phyloP scores from a whole-genome alignment of 371 early-diverging fungal species.

The Mucor velutinosus region DNA sequence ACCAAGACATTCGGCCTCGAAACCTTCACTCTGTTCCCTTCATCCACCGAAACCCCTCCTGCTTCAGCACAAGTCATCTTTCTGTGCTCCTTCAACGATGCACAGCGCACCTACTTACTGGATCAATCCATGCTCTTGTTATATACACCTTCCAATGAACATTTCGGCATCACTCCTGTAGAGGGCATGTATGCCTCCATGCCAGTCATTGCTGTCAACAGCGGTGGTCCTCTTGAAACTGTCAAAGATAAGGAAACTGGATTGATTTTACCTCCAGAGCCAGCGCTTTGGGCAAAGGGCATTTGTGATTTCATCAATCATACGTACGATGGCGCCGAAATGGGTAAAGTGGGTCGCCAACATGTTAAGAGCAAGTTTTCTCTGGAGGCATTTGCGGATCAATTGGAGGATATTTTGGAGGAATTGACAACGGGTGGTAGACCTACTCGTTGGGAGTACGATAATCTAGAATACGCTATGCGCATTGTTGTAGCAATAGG shows the following conservation, averaged over 20 bases:
- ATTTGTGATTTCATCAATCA: constrained; percentile 49
- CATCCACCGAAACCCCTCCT: constrained; percentile 31
- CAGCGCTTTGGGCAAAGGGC: constrained; percentile 67
- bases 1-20: constrained; percentile 37
- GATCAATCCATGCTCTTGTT: constrained; percentile 64
- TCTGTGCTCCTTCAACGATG: constrained; percentile 85
- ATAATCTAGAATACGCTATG: constrained; percentile 29
- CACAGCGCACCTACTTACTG: constrained; percentile 79
- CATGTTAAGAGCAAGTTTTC: constrained; percentile 70
- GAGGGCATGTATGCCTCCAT: constrained; percentile 92
- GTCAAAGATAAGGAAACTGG: constrained; percentile 79
- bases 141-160: constrained; percentile 94
- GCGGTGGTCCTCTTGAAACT: constrained; percentile 87
- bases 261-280: constrained; percentile 63
- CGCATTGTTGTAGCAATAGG: constrained; percentile 26
- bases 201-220: constrained; percentile 88
- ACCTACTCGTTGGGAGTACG: constrained; percentile 18
- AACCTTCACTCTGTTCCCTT: constrained; percentile 49
- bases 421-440: constrained; percentile 34
- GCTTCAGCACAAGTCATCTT: constrained; percentile 74
- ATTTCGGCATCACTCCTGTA: constrained; percentile 96
- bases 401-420: constrained; percentile 63
- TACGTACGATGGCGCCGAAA: constrained; percentile 33
- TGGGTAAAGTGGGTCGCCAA: constrained; percentile 68
- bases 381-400: constrained; percentile 65